phyloP scores from a whole-genome alignment of 2,329 filamentous ascomycete genomes.

The Monilinia polystroma region DNA sequence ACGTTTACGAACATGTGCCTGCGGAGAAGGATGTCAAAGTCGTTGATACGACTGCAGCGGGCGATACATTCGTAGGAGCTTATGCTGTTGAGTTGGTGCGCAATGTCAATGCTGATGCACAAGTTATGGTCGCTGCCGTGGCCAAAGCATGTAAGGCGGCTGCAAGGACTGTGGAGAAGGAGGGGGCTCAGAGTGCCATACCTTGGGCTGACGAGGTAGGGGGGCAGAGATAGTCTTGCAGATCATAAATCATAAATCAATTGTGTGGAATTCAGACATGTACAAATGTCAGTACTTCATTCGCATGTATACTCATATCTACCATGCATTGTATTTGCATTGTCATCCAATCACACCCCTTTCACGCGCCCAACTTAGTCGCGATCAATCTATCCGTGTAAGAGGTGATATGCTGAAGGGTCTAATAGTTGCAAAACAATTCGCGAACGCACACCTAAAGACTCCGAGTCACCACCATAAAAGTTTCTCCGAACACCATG shows the following conservation, averaged over 20 bases:
- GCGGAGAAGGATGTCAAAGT: conserved; percentile 70
- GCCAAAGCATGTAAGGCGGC: conserved; percentile 61
- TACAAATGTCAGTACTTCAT: background rate
- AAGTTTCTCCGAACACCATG: conserved; percentile 19
- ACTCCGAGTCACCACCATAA: conserved; percentile 9
- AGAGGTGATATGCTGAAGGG: conserved; percentile 1
- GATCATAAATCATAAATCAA: background rate
- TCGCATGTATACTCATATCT: conserved; percentile 8
- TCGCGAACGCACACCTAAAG: background rate
- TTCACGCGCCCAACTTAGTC: background rate
- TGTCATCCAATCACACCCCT: conserved; percentile 1
- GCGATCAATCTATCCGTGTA: conserved; percentile 11
- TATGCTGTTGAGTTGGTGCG: conserved; percentile 74
- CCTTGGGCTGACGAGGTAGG: conserved; percentile 59
- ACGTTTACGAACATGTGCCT: conserved; percentile 51
- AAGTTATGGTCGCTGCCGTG: conserved; percentile 47
- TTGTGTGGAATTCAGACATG: background rate
- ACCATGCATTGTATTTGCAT: background rate
- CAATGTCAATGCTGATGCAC: conserved; percentile 42
- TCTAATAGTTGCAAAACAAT: conserved; percentile 1
- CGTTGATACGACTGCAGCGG: conserved; percentile 90
- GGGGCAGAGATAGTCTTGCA: background rate
- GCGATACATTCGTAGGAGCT: conserved; percentile 89
- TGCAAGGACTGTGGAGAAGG: conserved; percentile 62
- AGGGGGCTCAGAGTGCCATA: conserved; percentile 65